These are phyloP conservation scores for Russula virescens DNA, from an alignment of 768 basidiomycete species.

Conservation along the genomic window DNA sequence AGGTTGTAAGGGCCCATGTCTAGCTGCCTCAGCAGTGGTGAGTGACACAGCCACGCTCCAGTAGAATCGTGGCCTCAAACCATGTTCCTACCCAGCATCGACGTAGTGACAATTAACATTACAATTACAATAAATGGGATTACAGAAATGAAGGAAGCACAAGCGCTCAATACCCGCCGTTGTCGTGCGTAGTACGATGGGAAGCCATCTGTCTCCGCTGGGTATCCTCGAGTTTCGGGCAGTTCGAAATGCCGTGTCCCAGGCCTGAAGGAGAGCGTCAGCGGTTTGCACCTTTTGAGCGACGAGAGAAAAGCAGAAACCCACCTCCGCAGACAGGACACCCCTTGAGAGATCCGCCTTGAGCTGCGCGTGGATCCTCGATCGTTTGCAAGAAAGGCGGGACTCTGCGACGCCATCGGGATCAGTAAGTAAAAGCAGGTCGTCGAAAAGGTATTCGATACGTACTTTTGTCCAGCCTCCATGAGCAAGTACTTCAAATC, in stretches of 20 bases:
- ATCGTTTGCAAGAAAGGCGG: constrained; percentile 87
- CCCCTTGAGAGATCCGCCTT: constrained; percentile 73
- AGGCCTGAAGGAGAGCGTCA: constrained; percentile 50
- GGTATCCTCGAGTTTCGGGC: constrained; percentile 93
- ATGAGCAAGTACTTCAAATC: constrained; percentile 96
- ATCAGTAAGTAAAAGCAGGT: background rate
- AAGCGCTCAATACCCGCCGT: constrained; percentile 39
- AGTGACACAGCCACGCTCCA: no score
- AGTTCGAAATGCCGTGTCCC: constrained; percentile 90
- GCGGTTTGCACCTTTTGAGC: background rate
- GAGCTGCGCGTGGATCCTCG: constrained; percentile 82
- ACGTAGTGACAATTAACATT: background rate
- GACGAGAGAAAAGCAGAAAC: constrained; percentile 19
- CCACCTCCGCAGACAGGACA: constrained; percentile 95
- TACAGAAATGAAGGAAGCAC: background rate
- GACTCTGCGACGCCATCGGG: constrained; percentile 48
- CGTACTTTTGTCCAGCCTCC: constrained; percentile 96
- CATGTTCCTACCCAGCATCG: background rate
- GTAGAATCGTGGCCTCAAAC: background rate
- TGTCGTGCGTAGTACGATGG: constrained; percentile 64
- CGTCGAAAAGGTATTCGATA: constrained; percentile 15
- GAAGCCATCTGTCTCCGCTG: constrained; percentile 88
- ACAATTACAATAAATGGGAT: background rate
- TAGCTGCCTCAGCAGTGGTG: no score
- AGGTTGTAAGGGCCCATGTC: no score